Conservation (phyloP, 768 basidiomycete species). For the Amyloporia xantha region DNA sequence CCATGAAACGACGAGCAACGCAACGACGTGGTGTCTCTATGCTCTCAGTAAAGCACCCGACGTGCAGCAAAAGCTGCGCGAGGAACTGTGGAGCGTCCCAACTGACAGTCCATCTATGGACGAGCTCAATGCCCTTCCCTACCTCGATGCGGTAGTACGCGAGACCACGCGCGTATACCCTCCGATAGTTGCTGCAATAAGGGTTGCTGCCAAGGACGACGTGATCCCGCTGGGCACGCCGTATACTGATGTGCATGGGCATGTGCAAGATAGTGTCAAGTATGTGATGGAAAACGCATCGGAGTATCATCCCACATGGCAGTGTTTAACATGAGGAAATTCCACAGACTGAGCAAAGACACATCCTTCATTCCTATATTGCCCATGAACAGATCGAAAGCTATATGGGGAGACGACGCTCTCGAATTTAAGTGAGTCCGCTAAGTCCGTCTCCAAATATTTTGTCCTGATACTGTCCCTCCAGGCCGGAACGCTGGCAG, state of each 20-base stretch:
- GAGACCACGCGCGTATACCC: conserved; percentile 53
- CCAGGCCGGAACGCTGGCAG: conserved; percentile 59
- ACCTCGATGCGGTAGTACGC: conserved; percentile 56
- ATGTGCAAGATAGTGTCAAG: too few relatives aligned
- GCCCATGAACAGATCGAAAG: conserved; percentile 42
- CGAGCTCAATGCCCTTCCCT: too few relatives aligned
- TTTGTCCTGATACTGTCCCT: background rate
- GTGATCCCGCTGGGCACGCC: conserved; percentile 43
- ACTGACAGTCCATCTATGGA: too few relatives aligned
- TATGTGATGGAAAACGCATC: too few relatives aligned
- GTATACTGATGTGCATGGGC: conserved; percentile 14
- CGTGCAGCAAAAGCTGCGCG: too few relatives aligned
- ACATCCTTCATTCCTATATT: conserved; percentile 54
- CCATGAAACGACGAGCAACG: conserved; percentile 24
- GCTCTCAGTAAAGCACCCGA: conserved; percentile 35
- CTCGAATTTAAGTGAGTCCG: conserved; percentile 50
- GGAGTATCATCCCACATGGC: too few relatives aligned
- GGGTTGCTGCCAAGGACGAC: conserved; percentile 39
- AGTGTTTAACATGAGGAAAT: too few relatives aligned
- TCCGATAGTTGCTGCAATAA: conserved; percentile 41
- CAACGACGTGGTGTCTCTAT: conserved; percentile 27
- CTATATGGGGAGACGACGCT: conserved; percentile 59
- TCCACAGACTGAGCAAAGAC: too few relatives aligned
- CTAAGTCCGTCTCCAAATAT: background rate
- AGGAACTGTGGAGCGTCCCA: too few relatives aligned